Evolutionary conservation across 805 yeast genomes (phyloP).

Genomic region (Isabelozyma rhagii): DNA sequence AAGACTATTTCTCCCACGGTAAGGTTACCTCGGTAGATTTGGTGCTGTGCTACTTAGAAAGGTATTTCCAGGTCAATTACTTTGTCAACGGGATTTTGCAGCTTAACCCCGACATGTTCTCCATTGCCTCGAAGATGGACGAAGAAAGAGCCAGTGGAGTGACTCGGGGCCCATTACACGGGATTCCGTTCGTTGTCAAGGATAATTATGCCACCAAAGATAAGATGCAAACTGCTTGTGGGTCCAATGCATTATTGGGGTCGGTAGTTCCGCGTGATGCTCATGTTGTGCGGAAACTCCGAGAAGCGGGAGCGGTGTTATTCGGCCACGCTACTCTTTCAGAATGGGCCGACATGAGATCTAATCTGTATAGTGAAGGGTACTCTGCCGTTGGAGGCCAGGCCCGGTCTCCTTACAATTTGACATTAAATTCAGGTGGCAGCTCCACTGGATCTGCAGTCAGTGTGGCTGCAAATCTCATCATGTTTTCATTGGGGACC

Average conservation of each 20-base stretch:
- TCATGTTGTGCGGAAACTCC: slow-evolving; percentile 16
- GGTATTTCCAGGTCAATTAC: slow-evolving; percentile 19
- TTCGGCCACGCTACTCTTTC: slow-evolving; percentile 23
- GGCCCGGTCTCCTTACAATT: slow-evolving; percentile 21
- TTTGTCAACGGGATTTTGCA: slow-evolving; percentile 17
- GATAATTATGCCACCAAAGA: slow-evolving; percentile 25
- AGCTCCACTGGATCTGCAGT: slow-evolving; percentile 25
- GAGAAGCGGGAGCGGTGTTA: slow-evolving; percentile 24
- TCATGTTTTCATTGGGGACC: slow-evolving; percentile 22
- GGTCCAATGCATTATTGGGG: slow-evolving; percentile 19
- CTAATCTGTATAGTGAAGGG: slow-evolving; percentile 20
- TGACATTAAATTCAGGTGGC: slow-evolving; percentile 22
- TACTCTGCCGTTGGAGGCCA: slow-evolving; percentile 25
- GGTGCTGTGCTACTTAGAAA: slow-evolving; percentile 16
- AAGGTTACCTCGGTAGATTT: slow-evolving; percentile 15
- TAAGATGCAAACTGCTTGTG: slow-evolving; percentile 15
- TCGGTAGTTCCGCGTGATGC: slow-evolving; percentile 26
- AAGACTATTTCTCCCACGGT: slow-evolving; percentile 16
- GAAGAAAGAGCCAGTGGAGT: slow-evolving; percentile 13
- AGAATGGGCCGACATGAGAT: slow-evolving; percentile 28
- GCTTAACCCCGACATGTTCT: slow-evolving; percentile 19
- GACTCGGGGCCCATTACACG: slow-evolving; percentile 20
- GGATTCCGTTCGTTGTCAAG: slow-evolving; percentile 24
- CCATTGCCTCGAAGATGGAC: slow-evolving; percentile 18
- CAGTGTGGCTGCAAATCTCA: slow-evolving; percentile 23